Percentiles rank a stretch among this genome's conserved stretches.
phyloP scores from a whole-genome alignment of 2,329 filamentous ascomycete species.

The Domatiomyces catenatus region DNA sequence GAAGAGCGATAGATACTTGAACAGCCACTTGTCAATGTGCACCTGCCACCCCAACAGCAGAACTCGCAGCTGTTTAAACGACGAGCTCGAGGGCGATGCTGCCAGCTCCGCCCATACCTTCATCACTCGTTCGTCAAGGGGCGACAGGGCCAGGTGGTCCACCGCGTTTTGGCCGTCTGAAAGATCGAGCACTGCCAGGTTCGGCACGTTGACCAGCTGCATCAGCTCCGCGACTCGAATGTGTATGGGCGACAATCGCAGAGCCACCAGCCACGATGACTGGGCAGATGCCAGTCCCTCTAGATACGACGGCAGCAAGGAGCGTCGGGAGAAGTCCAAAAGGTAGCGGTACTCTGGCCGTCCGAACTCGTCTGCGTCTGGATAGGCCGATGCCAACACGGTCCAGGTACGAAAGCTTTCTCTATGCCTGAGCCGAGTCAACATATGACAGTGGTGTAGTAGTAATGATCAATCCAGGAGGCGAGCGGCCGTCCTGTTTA shows the following conservation, averaged over 20 bases:
- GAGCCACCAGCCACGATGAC: constrained; percentile 22
- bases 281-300: constrained; percentile 21
- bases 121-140: constrained; percentile 26
- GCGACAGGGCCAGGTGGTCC: constrained; percentile 9
- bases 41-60: constrained; percentile 23
- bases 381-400: constrained; percentile 25
- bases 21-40: constrained; percentile 19
- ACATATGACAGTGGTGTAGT: neutral
- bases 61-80: constrained; percentile 26
- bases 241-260: constrained; percentile 23
- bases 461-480: too few relatives aligned
- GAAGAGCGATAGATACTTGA: constrained; percentile 23
- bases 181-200: constrained; percentile 27
- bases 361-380: constrained; percentile 20
- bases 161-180: constrained; percentile 6
- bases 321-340: constrained; percentile 20
- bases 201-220: constrained; percentile 24
- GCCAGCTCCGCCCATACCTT: constrained; percentile 28
- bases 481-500: too few relatives aligned
- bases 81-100: constrained; percentile 11
- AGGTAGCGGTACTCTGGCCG: constrained; percentile 19
- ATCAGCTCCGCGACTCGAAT: constrained; percentile 24
- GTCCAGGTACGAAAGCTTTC: constrained; percentile 31
- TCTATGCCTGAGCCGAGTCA: constrained; percentile 3
- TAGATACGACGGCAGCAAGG: constrained; percentile 24